These are phyloP conservation scores for Leucoagaricus sp. DNA, from an alignment of 1,284 basidiomycete species.

Conservation along the genomic window DNA sequence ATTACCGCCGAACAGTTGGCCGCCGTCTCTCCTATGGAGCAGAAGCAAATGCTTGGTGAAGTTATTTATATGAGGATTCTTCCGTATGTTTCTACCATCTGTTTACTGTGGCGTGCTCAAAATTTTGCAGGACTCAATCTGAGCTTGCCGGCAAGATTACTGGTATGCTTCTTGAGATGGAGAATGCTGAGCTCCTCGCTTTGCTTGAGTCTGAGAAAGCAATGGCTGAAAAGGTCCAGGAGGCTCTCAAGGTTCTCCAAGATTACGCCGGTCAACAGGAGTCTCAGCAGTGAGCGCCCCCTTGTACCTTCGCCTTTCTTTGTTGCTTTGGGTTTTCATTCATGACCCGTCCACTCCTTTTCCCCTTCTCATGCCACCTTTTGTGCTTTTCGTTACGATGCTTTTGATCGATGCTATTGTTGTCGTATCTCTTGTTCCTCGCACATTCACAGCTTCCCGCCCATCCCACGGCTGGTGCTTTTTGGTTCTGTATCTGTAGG, in stretches of 20 bases:
- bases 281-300: conserved; percentile 18
- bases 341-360: conserved; percentile 40
- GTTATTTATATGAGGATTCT: conserved; percentile 89
- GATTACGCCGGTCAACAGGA: conserved; percentile 69
- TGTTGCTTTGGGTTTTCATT: conserved; percentile 27
- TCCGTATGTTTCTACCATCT: conserved; percentile 50
- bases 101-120: conserved; percentile 14
- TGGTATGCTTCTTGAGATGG: conserved; percentile 97
- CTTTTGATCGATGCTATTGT: conserved; percentile 25
- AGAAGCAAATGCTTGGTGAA: conserved; percentile 97
- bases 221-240: conserved; percentile 85
- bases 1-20: conserved; percentile 65
- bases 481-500: conserved; percentile 20
- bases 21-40: conserved; percentile 80
- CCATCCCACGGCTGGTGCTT: conserved; percentile 19
- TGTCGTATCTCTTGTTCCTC: conserved; percentile 23
- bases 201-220: conserved; percentile 82
- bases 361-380: conserved; percentile 20
- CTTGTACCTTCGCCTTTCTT: conserved; percentile 12
- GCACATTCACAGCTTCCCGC: conserved; percentile 23
- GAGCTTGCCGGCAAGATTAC: conserved; percentile 97
- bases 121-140: conserved; percentile 58
- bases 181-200: conserved; percentile 87
- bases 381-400: conserved; percentile 21
- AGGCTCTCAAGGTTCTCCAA: conserved; percentile 81